Conservation (phyloP, 768 basidiomycete genomes). For the Agaricus subrufescens region DNA sequence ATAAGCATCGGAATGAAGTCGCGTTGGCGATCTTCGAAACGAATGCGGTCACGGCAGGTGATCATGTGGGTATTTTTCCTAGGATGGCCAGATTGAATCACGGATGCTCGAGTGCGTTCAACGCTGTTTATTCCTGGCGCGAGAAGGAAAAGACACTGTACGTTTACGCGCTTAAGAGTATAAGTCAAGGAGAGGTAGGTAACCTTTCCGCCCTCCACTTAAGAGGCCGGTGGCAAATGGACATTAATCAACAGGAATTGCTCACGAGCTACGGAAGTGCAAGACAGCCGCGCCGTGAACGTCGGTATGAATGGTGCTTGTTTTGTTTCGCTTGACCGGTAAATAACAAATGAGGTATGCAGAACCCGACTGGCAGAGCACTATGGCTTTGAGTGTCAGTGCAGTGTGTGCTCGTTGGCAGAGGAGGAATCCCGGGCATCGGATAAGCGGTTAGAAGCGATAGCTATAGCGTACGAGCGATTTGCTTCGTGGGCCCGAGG, state of each 20-base stretch:
- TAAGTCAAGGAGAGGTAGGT: conserved; percentile 46
- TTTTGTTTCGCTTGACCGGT: not conserved
- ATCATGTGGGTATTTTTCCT: conserved; percentile 60
- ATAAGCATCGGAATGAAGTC: conserved; percentile 35
- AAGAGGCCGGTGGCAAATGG: not conserved
- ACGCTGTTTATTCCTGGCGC: conserved; percentile 60
- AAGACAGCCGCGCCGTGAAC: conserved; percentile 44
- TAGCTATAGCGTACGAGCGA: conserved; percentile 38
- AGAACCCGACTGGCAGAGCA: conserved; percentile 45
- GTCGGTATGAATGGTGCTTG: conserved; percentile 34
- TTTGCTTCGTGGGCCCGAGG: conserved; percentile 47
- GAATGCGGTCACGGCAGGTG: conserved; percentile 55
- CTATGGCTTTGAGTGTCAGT: conserved; percentile 59
- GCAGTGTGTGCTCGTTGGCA: conserved; percentile 53
- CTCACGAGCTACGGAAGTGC: conserved; percentile 60
- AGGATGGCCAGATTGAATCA: conserved; percentile 64
- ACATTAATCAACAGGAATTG: conserved; percentile 39
- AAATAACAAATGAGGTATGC: conserved; percentile 4
- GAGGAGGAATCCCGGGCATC: conserved; percentile 42
- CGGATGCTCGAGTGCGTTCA: conserved; percentile 64
- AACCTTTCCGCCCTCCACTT: not conserved
- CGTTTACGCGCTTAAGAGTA: conserved; percentile 54
- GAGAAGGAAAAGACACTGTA: conserved; percentile 42
- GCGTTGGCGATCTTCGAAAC: conserved; percentile 65
- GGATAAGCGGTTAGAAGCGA: conserved; percentile 43